Evolutionary conservation across 2,329 filamentous ascomycete species (phyloP).

Genomic region (Rhynchosporium graminicola): DNA sequence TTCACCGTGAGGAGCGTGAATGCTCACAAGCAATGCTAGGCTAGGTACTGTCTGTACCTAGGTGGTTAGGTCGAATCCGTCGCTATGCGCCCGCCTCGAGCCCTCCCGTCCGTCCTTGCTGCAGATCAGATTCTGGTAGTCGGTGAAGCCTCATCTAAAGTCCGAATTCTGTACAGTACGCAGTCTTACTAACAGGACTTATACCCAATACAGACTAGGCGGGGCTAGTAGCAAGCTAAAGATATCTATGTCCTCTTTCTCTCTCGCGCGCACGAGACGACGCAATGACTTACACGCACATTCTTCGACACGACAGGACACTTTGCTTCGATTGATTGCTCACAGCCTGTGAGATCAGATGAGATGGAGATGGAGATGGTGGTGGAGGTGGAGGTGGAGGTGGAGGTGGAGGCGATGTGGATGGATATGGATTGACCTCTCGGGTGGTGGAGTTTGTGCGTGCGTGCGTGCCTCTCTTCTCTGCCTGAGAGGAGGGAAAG

Average conservation of each 20-base stretch:
- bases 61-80: neutral
- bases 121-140: neutral
- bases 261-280: neutral
- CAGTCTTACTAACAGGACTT: neutral
- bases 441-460: neutral
- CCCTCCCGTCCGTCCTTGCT: neutral
- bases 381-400: no score
- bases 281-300: neutral
- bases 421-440: neutral
- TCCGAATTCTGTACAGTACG: neutral
- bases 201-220: neutral
- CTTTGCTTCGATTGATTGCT: neutral
- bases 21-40: no score
- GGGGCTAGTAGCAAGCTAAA: neutral
- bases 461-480: neutral
- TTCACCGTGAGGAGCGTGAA: neutral
- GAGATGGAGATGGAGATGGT: neutral
- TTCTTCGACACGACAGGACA: neutral
- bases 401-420: neutral
- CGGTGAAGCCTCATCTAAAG: slow-evolving; percentile 10
- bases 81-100: neutral
- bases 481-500: neutral
- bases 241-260: neutral
- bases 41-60: no score
- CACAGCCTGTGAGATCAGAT: slow-evolving; percentile 9